Percentiles rank a stretch among this genome's conserved stretches.
Evolutionary conservation across 2,329 filamentous ascomycete species (phyloP).

Genomic region (Claviceps digitariae): DNA sequence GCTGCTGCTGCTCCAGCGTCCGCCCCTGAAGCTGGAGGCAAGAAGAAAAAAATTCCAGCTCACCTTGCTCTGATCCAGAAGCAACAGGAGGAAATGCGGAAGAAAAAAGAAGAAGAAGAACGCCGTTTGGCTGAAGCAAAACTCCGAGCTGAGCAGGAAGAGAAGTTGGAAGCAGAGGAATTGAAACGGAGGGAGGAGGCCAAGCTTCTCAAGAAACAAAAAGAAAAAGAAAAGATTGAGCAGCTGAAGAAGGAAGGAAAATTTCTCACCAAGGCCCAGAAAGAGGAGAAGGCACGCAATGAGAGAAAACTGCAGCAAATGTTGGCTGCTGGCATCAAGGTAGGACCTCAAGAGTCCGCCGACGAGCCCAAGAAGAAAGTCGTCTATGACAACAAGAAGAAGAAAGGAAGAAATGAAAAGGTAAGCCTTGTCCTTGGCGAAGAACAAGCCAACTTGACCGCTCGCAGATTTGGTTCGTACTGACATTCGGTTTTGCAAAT

Average conservation of each 20-base stretch:
- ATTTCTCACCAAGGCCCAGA: conserved; percentile 75
- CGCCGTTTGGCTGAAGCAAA: conserved; percentile 49
- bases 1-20: conserved; percentile 19
- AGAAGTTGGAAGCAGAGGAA: conserved; percentile 53
- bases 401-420: conserved; percentile 48
- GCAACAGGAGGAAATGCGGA: conserved; percentile 66
- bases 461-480: background rate
- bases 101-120: conserved; percentile 51
- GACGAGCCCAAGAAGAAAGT: conserved; percentile 67
- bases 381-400: conserved; percentile 69
- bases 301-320: conserved; percentile 76
- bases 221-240: conserved; percentile 74
- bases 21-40: conserved; percentile 38
- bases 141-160: conserved; percentile 50
- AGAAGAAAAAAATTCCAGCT: conserved; percentile 83
- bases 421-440: conserved; percentile 18
- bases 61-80: conserved; percentile 62
- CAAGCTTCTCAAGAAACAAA: conserved; percentile 68
- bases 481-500: conserved; percentile 17
- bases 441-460: background rate
- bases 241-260: conserved; percentile 81
- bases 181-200: conserved; percentile 56
- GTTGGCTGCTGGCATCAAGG: conserved; percentile 62
- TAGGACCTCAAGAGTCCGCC: conserved; percentile 43
- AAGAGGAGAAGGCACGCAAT: conserved; percentile 65